phyloP scores from a whole-genome alignment of 768 basidiomycete species.

The Leccinellum rugosiceps region DNA sequence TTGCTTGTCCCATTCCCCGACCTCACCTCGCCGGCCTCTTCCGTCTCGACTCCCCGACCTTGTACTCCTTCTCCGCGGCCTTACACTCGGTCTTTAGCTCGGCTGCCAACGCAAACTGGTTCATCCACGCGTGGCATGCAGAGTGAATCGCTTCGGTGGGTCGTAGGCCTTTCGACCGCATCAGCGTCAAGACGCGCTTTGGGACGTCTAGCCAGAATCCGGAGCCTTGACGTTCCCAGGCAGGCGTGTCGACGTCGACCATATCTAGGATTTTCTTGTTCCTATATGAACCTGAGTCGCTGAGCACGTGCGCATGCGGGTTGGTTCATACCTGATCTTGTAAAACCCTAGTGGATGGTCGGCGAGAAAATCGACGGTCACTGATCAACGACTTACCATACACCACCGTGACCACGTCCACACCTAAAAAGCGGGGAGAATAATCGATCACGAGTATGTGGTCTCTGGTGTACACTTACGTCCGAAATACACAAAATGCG shows the following conservation, averaged over 20 bases:
- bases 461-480: slow-evolving; percentile 41
- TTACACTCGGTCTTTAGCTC: slow-evolving; percentile 86
- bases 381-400: slow-evolving; percentile 52
- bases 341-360: slow-evolving; percentile 57
- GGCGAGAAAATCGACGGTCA: neutral
- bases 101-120: slow-evolving; percentile 63
- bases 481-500: slow-evolving; percentile 65
- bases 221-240: slow-evolving; percentile 69
- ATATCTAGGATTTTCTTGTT: slow-evolving; percentile 65
- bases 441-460: neutral
- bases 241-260: slow-evolving; percentile 73
- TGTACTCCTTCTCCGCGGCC: slow-evolving; percentile 71
- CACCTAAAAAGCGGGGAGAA: slow-evolving; percentile 36
- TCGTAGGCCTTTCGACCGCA: slow-evolving; percentile 54
- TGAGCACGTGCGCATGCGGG: neutral
- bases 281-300: slow-evolving; percentile 32
- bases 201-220: slow-evolving; percentile 84
- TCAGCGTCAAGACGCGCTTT: slow-evolving; percentile 44
- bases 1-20: neutral
- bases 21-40: slow-evolving; percentile 57
- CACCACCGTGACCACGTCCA: slow-evolving; percentile 64
- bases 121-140: slow-evolving; percentile 80
- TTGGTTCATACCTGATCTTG: slow-evolving; percentile 58
- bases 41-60: slow-evolving; percentile 44
- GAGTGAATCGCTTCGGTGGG: slow-evolving; percentile 82